These are phyloP conservation scores for Tolypocladium sp. DNA, from an alignment of 2,329 filamentous ascomycete genomes.

Conservation along the genomic window DNA sequence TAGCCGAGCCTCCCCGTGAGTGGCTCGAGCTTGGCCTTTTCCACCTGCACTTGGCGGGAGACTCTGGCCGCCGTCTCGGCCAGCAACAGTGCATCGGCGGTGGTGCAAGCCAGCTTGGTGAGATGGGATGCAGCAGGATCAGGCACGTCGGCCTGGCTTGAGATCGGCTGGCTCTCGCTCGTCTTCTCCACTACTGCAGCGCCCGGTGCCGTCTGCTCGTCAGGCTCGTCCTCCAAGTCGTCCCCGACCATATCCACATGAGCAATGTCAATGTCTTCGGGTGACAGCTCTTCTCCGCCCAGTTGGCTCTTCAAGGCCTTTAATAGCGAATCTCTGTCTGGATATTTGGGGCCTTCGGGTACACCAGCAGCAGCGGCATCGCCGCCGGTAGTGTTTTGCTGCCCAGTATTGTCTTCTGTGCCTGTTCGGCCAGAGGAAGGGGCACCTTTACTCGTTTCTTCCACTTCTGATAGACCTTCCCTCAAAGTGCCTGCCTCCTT, in stretches of 20 bases:
- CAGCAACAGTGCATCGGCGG: neutral
- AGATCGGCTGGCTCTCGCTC: neutral
- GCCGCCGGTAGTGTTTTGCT: neutral
- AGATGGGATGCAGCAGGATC: neutral
- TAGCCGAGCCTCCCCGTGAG: conserved; percentile 21
- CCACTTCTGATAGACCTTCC: neutral
- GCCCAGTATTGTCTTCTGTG: neutral
- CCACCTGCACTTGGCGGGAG: conserved; percentile 13
- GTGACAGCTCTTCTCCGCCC: conserved; percentile 17
- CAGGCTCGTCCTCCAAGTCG: conserved; percentile 14
- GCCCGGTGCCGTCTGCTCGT: conserved; percentile 3
- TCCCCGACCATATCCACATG: conserved; percentile 20
- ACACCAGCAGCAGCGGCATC: neutral
- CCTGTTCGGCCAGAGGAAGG: neutral
- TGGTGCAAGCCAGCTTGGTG: neutral
- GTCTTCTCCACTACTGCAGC: neutral
- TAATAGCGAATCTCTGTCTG: neutral
- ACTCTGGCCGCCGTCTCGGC: conserved; percentile 1
- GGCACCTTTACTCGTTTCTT: neutral
- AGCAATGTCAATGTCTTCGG: conserved; percentile 43
- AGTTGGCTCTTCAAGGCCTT: neutral
- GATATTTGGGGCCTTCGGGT: neutral
- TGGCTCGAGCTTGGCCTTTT: conserved; percentile 23
- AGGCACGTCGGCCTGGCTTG: neutral
- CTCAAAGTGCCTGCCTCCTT: neutral